Conservation (phyloP, 2,329 filamentous ascomycete species). For the Calonectria honghensis region DNA sequence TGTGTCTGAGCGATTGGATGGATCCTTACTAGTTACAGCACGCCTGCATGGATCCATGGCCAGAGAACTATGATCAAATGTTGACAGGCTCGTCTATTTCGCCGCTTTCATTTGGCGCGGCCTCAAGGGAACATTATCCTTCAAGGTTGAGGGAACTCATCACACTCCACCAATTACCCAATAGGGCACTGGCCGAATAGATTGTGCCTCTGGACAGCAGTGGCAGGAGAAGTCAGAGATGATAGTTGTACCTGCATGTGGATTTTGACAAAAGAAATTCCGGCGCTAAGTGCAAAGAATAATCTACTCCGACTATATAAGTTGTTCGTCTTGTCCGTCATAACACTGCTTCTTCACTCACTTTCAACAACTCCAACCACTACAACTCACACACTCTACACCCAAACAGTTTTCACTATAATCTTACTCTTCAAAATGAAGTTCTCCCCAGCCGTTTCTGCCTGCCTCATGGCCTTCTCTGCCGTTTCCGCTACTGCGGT, state of each 20-base stretch:
- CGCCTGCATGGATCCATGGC: not conserved
- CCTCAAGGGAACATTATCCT: not conserved
- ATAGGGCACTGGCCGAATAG: conserved; percentile 8
- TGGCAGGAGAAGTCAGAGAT: not conserved
- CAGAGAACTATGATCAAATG: not conserved
- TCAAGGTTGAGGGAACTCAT: not conserved
- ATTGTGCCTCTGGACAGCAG: not conserved
- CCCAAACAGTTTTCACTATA: not conserved
- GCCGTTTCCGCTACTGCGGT: not conserved
- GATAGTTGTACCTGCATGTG: not conserved
- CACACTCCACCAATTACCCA: not conserved
- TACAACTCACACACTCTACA: not conserved
- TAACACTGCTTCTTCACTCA: not conserved
- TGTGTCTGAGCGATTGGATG: not conserved
- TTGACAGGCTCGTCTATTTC: not conserved
- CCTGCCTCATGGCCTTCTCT: conserved; percentile 9
- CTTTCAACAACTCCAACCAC: conserved; percentile 3
- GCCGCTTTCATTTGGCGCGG: not conserved
- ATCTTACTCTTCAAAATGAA: conserved; percentile 4
- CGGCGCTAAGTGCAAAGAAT: not conserved
- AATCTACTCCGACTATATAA: not conserved
- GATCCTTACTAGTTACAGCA: not conserved
- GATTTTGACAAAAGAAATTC: not conserved
- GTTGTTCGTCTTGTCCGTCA: not conserved
- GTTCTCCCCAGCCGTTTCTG: conserved; percentile 3